Evolutionary conservation across 1,284 basidiomycete species (phyloP), one percentile per base, ranked within the genome.

Genomic region (Rhodotorula sp.): DNA sequence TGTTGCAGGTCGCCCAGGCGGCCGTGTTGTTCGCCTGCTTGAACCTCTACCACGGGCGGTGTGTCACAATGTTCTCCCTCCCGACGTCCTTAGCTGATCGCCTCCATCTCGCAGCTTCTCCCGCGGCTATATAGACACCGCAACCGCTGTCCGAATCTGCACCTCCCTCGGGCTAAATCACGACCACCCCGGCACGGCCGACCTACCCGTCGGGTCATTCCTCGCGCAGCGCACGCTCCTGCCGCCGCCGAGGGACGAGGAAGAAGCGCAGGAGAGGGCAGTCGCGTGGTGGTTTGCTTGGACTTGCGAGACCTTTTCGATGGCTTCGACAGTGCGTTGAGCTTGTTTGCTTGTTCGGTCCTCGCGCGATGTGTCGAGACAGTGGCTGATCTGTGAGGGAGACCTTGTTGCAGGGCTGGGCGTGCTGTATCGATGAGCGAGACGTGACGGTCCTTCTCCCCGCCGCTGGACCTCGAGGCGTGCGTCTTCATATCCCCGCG

Each of bases 121-220:
- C 10, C 90, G 92, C 80, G 88, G 91, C 11, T 92, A 90, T 90
- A 89, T 91, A 57, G 91, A 91, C 79, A 88, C 89, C n/a, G 89
- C 87, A 15, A 90, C 91, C 76, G 89, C 90, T 77, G 89, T 88
- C 32, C 84, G 90, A 24, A 88, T 90, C 27, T 88, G 89, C 46
- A 84, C 91, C 27, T 90, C 90, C 15, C 82, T 92, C 44, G 87
- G 90, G 44, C 48, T 76, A 24, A 75, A 77, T 51, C 68, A 74
- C 67, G 44, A 72, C n/a, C 30, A 39, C 44, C 46, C 24, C 44
- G 22, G 27, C 29, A 6, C 39, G 15, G 49, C 51, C 7, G 30
- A 59, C 36, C 56, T 54, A 5, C 61, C 66, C 11, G 32, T 59
- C 1, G 34, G 61, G 17, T 47, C 54, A 1, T 32, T 62, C 29